These are phyloP conservation scores for Fragilaria radians DNA, from an alignment of 108 stramenopile genomes.

Conservation along the genomic window DNA sequence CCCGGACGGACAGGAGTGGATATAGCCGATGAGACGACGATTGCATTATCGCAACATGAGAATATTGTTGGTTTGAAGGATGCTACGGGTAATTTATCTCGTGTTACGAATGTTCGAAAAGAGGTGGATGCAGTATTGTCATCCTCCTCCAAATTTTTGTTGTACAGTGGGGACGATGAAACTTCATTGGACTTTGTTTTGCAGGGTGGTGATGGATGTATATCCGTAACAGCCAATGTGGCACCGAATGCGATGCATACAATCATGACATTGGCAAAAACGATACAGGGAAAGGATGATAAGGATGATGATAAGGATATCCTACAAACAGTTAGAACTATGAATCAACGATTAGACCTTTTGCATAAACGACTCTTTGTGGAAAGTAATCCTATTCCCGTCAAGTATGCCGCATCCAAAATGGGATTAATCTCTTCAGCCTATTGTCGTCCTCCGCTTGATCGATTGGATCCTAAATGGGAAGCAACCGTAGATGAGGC, in stretches of 20 bases:
- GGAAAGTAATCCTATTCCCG: slow-evolving; percentile 83
- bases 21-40: slow-evolving; percentile 61
- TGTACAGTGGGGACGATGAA: slow-evolving; percentile 87
- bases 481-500: slow-evolving; percentile 44
- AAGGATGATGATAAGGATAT: no score
- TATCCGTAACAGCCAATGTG: slow-evolving; percentile 87
- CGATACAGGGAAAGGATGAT: slow-evolving; percentile 41
- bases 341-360: slow-evolving; percentile 51
- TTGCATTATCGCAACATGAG: slow-evolving; percentile 45
- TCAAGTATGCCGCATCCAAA: slow-evolving; percentile 62
- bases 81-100: slow-evolving; percentile 76
- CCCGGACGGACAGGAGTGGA: slow-evolving; percentile 70
- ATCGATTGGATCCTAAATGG: slow-evolving; percentile 47
- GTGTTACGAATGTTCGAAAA: slow-evolving; percentile 37
- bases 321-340: slow-evolving; percentile 37
- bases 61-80: slow-evolving; percentile 85
- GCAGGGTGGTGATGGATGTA: slow-evolving; percentile 86
- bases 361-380: slow-evolving; percentile 73
- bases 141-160: no score
- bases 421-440: slow-evolving; percentile 43
- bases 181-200: slow-evolving; percentile 76
- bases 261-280: slow-evolving; percentile 55
- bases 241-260: slow-evolving; percentile 59
- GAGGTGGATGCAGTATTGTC: slow-evolving; percentile 18
- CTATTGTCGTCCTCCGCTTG: slow-evolving; percentile 59